Evolutionary conservation across 2,329 filamentous ascomycete genomes (phyloP), one percentile per base, ranked within the genome.

Genomic region (Zymoseptoria brevis): DNA sequence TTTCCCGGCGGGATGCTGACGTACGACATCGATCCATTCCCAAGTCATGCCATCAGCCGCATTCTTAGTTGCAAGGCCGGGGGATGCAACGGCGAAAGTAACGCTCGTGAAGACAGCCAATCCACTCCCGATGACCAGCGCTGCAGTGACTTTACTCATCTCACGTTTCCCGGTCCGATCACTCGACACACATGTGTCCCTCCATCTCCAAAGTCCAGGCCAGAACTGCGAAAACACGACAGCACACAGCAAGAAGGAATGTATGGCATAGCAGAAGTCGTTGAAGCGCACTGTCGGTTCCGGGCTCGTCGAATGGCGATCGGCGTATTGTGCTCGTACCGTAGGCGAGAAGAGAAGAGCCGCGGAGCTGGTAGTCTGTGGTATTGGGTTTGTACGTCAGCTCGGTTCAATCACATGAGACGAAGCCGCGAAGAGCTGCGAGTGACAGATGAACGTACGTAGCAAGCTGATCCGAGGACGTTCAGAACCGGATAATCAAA

Each of bases 401-500:
- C n/a, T n/a, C n/a, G n/a, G n/a, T n/a, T n/a, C n/a, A n/a, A n/a
- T n/a, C 50, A 19, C 22, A 35, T 22, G 19, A 9, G 16, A 48
- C 11, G 16, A 16, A 11, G 6, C 19, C 8, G n/a, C 22, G 7
- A 19, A 57, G 49, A 50, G 49, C 19, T 50, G 2, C 2, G n/a
- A 3, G 22, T 11, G 21, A 2, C 13, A 9, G 35, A 13, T 16
- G 35, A 7, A 41, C 53, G n/a, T 55, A 56, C 54, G 75, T 96
- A 96, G 64, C 85, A 83, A 22, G 81, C 71, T 75, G 92, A 93
- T 57, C 89, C 87, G 78, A 81, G 70, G 41, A 81, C 71, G 74
- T 93, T 94, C 68, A 90, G 79, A 19, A 88, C 80, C 13, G 90
- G 90, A 70, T 94, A 96, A 73, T 96, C 92, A 65, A 96, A 87